Evolutionary conservation across 2,329 filamentous ascomycete species (phyloP), one percentile per base, ranked within the genome.

Genomic region (Pseudogymnoascus sp.): DNA sequence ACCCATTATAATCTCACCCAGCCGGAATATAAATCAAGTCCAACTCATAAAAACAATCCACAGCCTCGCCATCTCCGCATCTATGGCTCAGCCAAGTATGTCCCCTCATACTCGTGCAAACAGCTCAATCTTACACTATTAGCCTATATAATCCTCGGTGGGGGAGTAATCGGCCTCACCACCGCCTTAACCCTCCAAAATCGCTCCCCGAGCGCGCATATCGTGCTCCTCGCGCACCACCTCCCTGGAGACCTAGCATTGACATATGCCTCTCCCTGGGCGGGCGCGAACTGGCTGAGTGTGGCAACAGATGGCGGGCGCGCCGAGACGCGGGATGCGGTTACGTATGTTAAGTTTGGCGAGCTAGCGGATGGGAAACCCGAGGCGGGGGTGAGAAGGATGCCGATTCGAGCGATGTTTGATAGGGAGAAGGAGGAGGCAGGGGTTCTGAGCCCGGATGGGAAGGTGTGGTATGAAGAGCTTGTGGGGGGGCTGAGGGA

Each of bases 201-300:
- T 47, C 69, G 71, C 23, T 77, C 78, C 42, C 71, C 73, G 19
- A 72, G 72, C 1, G 68, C 64, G 1, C 65, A 67, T 6, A 71
- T 74, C 19, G 78, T 76, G 3, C 69, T 79, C 9, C 65, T 78
- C 7, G 77, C 76, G 9, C 75, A 78, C 63, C 70, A 78, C 62
- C 69, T 78, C 0, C 77, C 77, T 0, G 77, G 77, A 6, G 77
- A 79, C 62, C 76, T 74, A 0, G 70, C 72, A 0, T 64, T 71
- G 0, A 67, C 71, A 23, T 79, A 79, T 65, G 78, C 77, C 1
- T 78, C 77, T 5, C 77, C 77, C 61, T 78, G 77, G 76, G 61
- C 42, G 15, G 61, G 61, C 15, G 65, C 65, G 6, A 65, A 66
- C 53, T 67, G 64, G 64, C 28, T 65, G 7, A 38, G 28, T 9